Evolutionary conservation across 176 grass and related monocot species (phyloP).

Genomic region (Cocos nucifera): DNA sequence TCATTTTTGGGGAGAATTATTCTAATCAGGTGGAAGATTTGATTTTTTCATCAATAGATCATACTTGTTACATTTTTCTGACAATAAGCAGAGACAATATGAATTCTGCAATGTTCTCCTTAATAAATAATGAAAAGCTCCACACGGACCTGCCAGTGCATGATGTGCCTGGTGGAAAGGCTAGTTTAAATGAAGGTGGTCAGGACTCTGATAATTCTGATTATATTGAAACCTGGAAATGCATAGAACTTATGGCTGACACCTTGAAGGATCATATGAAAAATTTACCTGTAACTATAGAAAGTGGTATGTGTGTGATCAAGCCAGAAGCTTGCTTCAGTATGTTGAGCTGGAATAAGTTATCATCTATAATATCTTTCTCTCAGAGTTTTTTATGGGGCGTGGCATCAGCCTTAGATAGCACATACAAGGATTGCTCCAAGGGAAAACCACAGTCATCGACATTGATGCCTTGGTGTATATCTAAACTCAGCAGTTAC

Average conservation of each 20-base stretch:
- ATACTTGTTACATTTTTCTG: conserved; percentile 73
- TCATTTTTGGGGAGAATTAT: conserved; percentile 33
- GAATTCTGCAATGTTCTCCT: conserved; percentile 33
- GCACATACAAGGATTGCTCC: conserved; percentile 20
- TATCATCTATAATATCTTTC: conserved; percentile 67
- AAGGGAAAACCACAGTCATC: conserved; percentile 20
- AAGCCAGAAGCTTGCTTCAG: conserved; percentile 48
- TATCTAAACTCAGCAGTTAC: conserved; percentile 46
- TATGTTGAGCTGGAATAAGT: conserved; percentile 33
- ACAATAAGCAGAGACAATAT: conserved; percentile 33
- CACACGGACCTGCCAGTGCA: conserved; percentile 16
- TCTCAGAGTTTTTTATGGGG: conserved; percentile 81
- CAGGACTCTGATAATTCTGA: conserved; percentile 29
- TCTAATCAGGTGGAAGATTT: conserved; percentile 41
- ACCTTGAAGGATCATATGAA: conserved; percentile 39
- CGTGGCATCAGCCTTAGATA: conserved; percentile 47
- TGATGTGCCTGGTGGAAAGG: conserved; percentile 13
- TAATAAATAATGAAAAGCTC: conserved; percentile 31
- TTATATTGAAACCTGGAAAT: conserved; percentile 33
- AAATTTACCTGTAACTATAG: conserved; percentile 33
- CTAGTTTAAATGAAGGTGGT: conserved; percentile 22
- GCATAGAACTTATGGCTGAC: conserved; percentile 48
- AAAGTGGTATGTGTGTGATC: conserved; percentile 31
- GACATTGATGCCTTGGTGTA: conserved; percentile 32
- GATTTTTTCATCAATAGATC: conserved; percentile 58